phyloP scores from a whole-genome alignment of 129 eudicot species.

The Flaveria ramosissima region DNA sequence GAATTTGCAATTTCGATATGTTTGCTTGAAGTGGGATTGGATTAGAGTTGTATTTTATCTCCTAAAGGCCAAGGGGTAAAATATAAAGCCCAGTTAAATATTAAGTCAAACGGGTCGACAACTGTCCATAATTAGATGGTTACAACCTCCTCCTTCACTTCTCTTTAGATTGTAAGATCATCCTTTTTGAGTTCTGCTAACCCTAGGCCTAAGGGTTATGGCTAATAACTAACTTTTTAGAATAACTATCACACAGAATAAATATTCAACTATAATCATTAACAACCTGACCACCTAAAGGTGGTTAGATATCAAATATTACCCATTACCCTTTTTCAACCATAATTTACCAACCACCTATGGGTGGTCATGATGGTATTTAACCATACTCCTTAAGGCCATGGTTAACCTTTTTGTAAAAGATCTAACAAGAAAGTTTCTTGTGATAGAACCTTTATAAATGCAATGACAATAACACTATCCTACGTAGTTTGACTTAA shows the following conservation, averaged over 20 bases:
- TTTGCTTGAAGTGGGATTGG: background rate
- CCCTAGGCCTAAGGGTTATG: background rate
- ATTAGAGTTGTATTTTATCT: background rate
- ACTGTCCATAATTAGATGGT: background rate
- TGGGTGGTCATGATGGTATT: background rate
- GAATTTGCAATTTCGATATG: background rate
- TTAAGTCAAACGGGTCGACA: background rate
- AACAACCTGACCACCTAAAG: background rate
- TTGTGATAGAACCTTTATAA: background rate
- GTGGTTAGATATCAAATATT: background rate
- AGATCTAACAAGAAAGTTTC: background rate
- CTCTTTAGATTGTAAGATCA: too few species aligned
- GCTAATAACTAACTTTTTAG: background rate
- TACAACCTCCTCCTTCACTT: background rate
- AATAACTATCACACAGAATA: background rate
- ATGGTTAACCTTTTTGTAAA: background rate
- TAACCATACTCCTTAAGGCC: background rate
- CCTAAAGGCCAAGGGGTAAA: background rate
- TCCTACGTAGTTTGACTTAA: slow-evolving; percentile 4
- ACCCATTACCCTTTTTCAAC: background rate
- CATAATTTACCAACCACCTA: background rate
- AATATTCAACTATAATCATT: background rate
- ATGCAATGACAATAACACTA: background rate
- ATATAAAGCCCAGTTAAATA: background rate
- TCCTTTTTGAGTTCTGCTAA: background rate